These are phyloP conservation scores for Schizophyllum commune DNA, from an alignment of 1,284 basidiomycete genomes.

Conservation along the genomic window DNA sequence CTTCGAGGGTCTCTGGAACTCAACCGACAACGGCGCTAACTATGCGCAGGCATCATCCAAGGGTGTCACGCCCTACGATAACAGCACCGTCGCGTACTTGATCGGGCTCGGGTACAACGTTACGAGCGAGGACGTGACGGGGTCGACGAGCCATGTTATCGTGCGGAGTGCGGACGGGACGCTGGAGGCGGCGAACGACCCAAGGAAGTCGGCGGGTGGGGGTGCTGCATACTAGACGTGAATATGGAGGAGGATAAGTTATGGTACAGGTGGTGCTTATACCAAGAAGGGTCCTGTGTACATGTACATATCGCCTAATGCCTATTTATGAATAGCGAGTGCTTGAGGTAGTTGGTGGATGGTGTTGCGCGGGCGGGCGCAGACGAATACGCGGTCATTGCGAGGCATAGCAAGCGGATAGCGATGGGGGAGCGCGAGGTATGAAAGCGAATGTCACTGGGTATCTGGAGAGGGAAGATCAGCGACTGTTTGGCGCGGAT, in stretches of 20 bases:
- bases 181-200: constrained; percentile 1
- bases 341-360: no score
- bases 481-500: no score
- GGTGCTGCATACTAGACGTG: background rate
- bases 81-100: constrained; percentile 16
- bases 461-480: no score
- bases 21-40: background rate
- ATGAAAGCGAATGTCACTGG: background rate
- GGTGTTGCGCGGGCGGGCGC: no score
- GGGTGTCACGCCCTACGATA: constrained; percentile 12
- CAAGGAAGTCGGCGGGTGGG: constrained; percentile 1
- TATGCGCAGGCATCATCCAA: background rate
- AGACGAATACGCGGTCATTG: no score
- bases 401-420: no score
- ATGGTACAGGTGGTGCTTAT: no score
- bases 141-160: constrained; percentile 13
- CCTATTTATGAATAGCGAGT: no score
- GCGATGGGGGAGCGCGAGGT: background rate
- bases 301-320: no score
- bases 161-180: background rate
- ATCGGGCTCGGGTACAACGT: constrained; percentile 16
- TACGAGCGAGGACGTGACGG: constrained; percentile 12
- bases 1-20: constrained; percentile 12
- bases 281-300: no score
- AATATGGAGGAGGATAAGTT: no score